Conservation (phyloP, 2,329 filamentous ascomycete genomes). For the Diaporthe longicolla region DNA sequence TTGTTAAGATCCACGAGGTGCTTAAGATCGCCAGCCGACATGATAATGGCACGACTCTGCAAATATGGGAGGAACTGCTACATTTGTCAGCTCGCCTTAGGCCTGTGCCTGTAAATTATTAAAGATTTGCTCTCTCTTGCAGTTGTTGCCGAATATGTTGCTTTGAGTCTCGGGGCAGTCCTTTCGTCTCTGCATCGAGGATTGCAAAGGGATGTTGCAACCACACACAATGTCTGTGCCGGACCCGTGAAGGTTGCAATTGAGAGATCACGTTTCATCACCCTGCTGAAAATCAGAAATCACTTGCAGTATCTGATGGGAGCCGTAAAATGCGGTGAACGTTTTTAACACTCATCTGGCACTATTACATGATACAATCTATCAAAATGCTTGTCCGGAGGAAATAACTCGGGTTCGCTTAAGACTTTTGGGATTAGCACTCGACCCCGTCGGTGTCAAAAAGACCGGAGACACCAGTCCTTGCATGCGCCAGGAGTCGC, state of each 20-base stretch:
- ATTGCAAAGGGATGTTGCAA: background rate
- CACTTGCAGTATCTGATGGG: background rate
- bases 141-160: too few relatives aligned
- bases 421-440: background rate
- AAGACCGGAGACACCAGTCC: background rate
- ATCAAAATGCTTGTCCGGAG: background rate
- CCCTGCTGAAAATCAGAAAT: background rate
- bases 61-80: conserved; percentile 8
- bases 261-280: too few relatives aligned
- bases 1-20: conserved; percentile 21
- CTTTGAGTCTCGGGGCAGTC: too few relatives aligned
- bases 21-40: conserved; percentile 25
- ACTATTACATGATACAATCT: background rate
- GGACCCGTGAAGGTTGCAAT: too few relatives aligned
- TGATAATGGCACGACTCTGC: background rate
- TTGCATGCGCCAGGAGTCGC: background rate
- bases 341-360: background rate
- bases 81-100: conserved; percentile 21
- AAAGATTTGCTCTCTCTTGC: too few relatives aligned
- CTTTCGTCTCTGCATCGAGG: background rate
- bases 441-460: background rate
- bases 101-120: too few relatives aligned
- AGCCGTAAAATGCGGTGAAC: background rate
- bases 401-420: background rate
- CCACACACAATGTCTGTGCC: background rate